These are phyloP conservation scores for Xanthoconium separans DNA, from an alignment of 1,284 basidiomycete species.

Conservation along the genomic window DNA sequence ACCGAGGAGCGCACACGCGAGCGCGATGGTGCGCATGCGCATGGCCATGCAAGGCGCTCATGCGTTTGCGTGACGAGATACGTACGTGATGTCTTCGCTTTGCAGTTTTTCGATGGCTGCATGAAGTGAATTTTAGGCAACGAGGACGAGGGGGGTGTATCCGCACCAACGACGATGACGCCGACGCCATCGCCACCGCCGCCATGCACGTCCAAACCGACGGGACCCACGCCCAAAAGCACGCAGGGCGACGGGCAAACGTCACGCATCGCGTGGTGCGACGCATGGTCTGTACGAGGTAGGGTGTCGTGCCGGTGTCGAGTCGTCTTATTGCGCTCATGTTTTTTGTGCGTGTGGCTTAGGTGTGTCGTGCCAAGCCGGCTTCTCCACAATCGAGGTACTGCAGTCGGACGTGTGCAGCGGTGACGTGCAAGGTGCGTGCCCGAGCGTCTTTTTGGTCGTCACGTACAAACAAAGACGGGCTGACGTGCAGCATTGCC, in stretches of 20 bases:
- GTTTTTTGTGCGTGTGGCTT: background rate
- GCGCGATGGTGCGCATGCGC: conserved; percentile 12
- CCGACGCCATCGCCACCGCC: too few relatives aligned
- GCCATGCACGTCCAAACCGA: too few relatives aligned
- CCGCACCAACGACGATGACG: background rate
- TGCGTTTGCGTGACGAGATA: conserved; percentile 33
- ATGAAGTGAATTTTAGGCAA: conserved; percentile 12
- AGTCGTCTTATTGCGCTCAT: too few relatives aligned
- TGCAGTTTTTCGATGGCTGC: too few relatives aligned
- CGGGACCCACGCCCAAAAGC: background rate
- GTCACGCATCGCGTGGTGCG: conserved; percentile 11
- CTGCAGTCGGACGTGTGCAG: conserved; percentile 58
- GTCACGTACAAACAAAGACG: background rate
- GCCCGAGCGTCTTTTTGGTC: too few relatives aligned
- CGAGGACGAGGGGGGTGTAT: background rate
- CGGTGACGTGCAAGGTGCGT: conserved; percentile 30
- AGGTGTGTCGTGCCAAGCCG: conserved; percentile 59
- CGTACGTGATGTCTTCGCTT: too few relatives aligned
- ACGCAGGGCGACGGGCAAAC: conserved; percentile 5
- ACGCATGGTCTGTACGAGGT: conserved; percentile 28
- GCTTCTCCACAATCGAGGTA: conserved; percentile 47
- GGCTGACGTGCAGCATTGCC: conserved; percentile 18
- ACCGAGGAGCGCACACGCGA: conserved; percentile 8
- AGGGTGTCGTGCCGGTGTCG: too few relatives aligned
- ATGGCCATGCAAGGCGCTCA: conserved; percentile 45